phyloP scores from a whole-genome alignment of 805 yeast genomes.

The Hermanozyma aechmeae region DNA sequence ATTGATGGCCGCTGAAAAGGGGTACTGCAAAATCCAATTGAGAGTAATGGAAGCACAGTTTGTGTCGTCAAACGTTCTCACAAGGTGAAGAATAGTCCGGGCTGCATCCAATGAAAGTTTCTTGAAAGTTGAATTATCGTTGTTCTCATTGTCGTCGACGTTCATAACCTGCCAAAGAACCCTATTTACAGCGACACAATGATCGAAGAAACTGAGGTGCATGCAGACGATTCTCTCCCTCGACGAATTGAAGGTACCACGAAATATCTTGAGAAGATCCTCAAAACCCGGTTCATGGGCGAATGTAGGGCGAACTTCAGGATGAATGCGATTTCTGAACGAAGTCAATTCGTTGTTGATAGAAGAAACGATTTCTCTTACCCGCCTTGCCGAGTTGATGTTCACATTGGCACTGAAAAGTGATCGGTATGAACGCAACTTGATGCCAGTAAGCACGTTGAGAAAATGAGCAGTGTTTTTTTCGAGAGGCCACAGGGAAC shows the following conservation, averaged over 20 bases:
- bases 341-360: slow-evolving; percentile 21
- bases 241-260: no score
- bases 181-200: slow-evolving; percentile 28
- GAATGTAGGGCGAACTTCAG: background rate
- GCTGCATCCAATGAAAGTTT: slow-evolving; percentile 25
- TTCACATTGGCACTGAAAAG: slow-evolving; percentile 23
- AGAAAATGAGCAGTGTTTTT: background rate
- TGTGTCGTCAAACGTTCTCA: slow-evolving; percentile 12
- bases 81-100: slow-evolving; percentile 23
- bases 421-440: slow-evolving; percentile 19
- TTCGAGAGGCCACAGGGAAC: slow-evolving; percentile 2
- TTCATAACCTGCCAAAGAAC: slow-evolving; percentile 16
- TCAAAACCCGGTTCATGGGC: slow-evolving; percentile 1
- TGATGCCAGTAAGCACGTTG: slow-evolving; percentile 14
- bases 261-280: no score
- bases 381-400: slow-evolving; percentile 9
- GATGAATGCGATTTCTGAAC: slow-evolving; percentile 7
- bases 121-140: slow-evolving; percentile 15
- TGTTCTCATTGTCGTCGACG: slow-evolving; percentile 10
- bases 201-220: slow-evolving; percentile 24
- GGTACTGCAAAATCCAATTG: slow-evolving; percentile 24
- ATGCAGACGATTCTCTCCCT: no score
- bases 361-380: slow-evolving; percentile 13
- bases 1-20: slow-evolving; percentile 22
- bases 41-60: slow-evolving; percentile 14